Conservation (phyloP, 768 basidiomycete species). For the Serendipita sp. region DNA sequence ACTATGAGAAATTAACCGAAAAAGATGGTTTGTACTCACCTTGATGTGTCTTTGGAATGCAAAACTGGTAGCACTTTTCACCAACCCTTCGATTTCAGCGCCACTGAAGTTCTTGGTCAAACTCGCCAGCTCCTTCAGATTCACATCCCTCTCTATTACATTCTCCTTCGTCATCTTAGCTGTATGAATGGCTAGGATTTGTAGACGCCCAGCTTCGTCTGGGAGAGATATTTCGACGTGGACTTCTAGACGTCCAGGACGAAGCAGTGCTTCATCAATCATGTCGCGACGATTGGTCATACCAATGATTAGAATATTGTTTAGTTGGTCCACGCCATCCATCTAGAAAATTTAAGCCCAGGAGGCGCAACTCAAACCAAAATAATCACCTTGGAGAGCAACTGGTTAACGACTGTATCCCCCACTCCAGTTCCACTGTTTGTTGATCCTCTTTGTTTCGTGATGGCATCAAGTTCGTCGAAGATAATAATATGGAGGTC, state of each 20-base stretch:
- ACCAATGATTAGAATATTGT: slow-evolving; percentile 98
- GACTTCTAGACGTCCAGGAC: slow-evolving; percentile 95
- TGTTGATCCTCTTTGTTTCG: slow-evolving; percentile 93
- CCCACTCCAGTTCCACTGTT: slow-evolving; percentile 89
- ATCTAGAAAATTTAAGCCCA: slow-evolving; percentile 36
- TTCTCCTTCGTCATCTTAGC: slow-evolving; percentile 81
- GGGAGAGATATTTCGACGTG: slow-evolving; percentile 99
- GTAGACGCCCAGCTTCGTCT: slow-evolving; percentile 77
- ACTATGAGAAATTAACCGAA: not conserved
- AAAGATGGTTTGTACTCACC: slow-evolving; percentile 19
- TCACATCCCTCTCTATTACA: slow-evolving; percentile 76
- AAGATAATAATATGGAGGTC: slow-evolving; percentile 99
- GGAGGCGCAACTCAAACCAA: slow-evolving; percentile 9
- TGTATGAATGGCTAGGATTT: slow-evolving; percentile 93
- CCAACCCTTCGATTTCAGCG: slow-evolving; percentile 86
- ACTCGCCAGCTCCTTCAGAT: slow-evolving; percentile 62
- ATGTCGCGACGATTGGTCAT: slow-evolving; percentile 98
- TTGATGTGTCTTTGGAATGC: slow-evolving; percentile 97
- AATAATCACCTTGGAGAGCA: slow-evolving; percentile 67
- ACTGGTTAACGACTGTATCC: slow-evolving; percentile 97
- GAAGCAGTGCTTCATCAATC: slow-evolving; percentile 96
- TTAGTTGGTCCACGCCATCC: slow-evolving; percentile 97
- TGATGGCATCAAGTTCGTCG: slow-evolving; percentile 95
- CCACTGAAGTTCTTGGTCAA: slow-evolving; percentile 95
- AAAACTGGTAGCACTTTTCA: slow-evolving; percentile 97